These are phyloP conservation scores for Dictyostelium purpureum DNA, from an alignment of 78 protist species.

Conservation along the genomic window DNA sequence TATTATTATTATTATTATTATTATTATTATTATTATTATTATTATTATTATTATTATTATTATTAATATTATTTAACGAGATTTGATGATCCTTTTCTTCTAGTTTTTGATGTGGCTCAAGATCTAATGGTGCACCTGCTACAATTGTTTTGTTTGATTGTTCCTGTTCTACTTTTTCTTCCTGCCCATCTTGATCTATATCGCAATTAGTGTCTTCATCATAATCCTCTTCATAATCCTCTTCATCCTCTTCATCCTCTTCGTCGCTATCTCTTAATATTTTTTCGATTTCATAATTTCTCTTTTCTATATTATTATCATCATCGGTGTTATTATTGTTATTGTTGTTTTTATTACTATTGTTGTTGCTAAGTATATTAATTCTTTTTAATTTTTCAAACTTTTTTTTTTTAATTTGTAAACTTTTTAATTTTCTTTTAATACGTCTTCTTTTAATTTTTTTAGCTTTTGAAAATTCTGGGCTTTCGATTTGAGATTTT, in stretches of 20 bases:
- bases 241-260: background rate
- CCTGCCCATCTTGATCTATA: background rate
- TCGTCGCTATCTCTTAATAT: background rate
- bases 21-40: no score
- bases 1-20: no score
- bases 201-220: background rate
- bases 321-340: no score
- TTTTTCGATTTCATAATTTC: background rate
- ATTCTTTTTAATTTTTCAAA: background rate
- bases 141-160: background rate
- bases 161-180: background rate
- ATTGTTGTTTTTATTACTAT: no score
- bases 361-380: no score
- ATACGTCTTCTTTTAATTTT: background rate
- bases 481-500: background rate
- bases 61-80: no score
- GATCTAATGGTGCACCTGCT: background rate
- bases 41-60: no score
- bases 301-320: background rate
- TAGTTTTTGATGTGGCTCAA: no score
- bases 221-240: background rate
- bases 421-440: background rate
- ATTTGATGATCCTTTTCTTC: background rate
- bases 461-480: background rate
- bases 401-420: background rate